Evolutionary conservation across 1,139 yeast species (phyloP).

Genomic region (Sugiyamaella neomexicana): DNA sequence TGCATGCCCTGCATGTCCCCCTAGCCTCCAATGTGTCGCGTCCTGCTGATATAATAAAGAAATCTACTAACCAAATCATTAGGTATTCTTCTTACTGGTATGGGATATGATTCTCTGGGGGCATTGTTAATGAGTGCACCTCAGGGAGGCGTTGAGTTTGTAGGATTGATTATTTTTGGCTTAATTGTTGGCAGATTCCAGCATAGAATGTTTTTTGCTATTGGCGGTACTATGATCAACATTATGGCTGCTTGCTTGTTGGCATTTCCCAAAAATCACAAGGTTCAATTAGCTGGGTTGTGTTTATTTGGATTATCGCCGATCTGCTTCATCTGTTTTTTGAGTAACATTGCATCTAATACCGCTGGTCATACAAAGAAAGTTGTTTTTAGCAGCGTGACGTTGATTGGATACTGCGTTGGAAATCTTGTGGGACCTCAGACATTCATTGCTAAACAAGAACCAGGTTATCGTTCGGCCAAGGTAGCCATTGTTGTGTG

Average conservation of each 20-base stretch:
- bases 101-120: conserved; percentile 44
- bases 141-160: conserved; percentile 41
- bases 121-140: conserved; percentile 46
- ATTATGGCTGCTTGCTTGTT: conserved; percentile 46
- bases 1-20: not conserved
- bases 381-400: conserved; percentile 46
- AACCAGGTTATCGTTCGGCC: conserved; percentile 54
- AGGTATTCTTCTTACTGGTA: conserved; percentile 41
- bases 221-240: conserved; percentile 40
- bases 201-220: conserved; percentile 45
- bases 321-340: conserved; percentile 50
- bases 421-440: conserved; percentile 62
- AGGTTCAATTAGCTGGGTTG: conserved; percentile 45
- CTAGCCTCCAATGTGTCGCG: too few species aligned
- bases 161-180: conserved; percentile 35
- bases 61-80: not conserved
- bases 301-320: conserved; percentile 42
- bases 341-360: conserved; percentile 53
- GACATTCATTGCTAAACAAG: conserved; percentile 51
- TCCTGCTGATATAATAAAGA: too few species aligned
- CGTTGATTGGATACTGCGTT: conserved; percentile 57
- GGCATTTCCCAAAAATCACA: conserved; percentile 45
- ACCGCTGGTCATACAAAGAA: conserved; percentile 64
- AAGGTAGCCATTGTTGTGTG: conserved; percentile 47
- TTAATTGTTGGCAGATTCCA: conserved; percentile 31